Percentiles rank a stretch among this genome's conserved stretches.
Evolutionary conservation across 257 asterid species (phyloP).

Genomic region (Sherardia arvensis): DNA sequence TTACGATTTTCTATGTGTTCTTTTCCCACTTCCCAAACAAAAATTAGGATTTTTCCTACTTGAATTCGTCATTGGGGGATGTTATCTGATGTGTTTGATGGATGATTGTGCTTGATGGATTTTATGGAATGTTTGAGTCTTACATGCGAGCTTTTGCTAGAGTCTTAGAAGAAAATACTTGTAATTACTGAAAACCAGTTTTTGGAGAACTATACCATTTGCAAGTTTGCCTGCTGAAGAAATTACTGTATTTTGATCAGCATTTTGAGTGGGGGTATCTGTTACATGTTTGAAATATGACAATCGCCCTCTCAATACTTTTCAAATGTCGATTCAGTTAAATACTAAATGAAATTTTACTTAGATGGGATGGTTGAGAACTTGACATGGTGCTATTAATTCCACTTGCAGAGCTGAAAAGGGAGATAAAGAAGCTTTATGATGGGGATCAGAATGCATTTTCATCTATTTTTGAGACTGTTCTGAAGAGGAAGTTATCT

Average conservation of each 20-base stretch:
- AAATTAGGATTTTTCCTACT: no score
- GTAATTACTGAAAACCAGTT: no score
- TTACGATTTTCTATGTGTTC: not conserved
- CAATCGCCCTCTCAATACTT: not conserved
- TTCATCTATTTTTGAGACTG: slow-evolving; percentile 24
- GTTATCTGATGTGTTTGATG: not conserved
- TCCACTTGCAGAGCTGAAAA: slow-evolving; percentile 19
- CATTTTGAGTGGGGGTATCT: not conserved
- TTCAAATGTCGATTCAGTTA: no score
- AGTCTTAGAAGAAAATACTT: not conserved
- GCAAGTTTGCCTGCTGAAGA: no score
- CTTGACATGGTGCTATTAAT: not conserved
- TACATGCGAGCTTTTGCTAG: not conserved
- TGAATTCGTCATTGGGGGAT: not conserved
- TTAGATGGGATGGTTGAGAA: not conserved
- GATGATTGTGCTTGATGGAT: no score
- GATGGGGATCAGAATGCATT: slow-evolving; percentile 26
- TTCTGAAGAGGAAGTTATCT: slow-evolving; percentile 22
- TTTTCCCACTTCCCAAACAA: no score
- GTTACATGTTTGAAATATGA: not conserved
- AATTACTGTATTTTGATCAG: not conserved
- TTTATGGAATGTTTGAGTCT: not conserved
- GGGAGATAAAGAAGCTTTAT: slow-evolving; percentile 19
- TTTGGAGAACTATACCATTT: no score
- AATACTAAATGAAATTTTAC: not conserved